Evolutionary conservation across 1,139 yeast species (phyloP).

Genomic region (Hemisphaericaspora xylanilytica): DNA sequence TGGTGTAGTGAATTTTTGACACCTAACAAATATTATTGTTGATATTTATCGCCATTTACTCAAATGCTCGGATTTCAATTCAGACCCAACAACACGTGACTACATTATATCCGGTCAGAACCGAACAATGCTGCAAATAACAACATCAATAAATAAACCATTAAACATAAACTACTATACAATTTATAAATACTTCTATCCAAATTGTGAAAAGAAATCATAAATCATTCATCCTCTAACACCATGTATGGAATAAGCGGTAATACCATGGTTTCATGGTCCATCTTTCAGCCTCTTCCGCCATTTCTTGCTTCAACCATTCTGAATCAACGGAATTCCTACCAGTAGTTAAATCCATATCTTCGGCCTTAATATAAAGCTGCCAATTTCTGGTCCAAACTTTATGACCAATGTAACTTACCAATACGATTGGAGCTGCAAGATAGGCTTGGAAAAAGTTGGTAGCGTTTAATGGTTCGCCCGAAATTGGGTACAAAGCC

Average conservation of each 20-base stretch:
- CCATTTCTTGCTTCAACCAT: conserved; percentile 21
- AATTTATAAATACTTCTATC: background rate
- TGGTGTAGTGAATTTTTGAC: too few species aligned
- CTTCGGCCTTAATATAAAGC: conserved; percentile 21
- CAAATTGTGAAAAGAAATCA: too few species aligned
- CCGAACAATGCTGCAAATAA: too few species aligned
- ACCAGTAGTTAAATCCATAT: conserved; percentile 34
- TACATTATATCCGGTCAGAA: too few species aligned
- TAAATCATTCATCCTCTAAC: conserved; percentile 9
- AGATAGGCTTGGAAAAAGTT: conserved; percentile 31
- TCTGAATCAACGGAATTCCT: conserved; percentile 29
- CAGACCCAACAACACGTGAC: too few species aligned
- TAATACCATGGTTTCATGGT: conserved; percentile 16
- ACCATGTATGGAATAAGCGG: conserved; percentile 24
- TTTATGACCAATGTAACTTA: conserved; percentile 28
- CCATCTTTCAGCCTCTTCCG: conserved; percentile 14
- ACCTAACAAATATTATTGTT: too few species aligned
- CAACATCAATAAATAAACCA: background rate
- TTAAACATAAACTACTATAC: background rate
- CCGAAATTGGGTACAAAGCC: conserved; percentile 28
- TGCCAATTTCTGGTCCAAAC: conserved; percentile 26
- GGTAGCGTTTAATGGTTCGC: conserved; percentile 22
- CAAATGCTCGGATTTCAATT: too few species aligned
- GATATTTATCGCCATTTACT: too few species aligned
- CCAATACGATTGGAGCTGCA: conserved; percentile 28